phyloP scores from a whole-genome alignment of 2,329 filamentous ascomycete genomes.

The Thelonectria blattea region DNA sequence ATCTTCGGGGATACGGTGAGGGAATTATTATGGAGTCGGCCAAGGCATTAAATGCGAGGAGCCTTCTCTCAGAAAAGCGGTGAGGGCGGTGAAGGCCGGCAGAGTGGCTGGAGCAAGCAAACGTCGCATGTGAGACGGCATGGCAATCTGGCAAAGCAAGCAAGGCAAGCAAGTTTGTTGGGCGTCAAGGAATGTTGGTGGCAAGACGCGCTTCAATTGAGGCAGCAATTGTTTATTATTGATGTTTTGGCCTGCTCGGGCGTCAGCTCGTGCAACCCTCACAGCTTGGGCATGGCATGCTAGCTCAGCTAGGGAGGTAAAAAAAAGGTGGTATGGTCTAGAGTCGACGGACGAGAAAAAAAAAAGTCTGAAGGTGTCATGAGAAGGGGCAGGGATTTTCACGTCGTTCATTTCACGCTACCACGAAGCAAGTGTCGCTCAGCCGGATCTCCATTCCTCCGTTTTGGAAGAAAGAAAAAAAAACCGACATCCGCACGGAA shows the following conservation, averaged over 20 bases:
- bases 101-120: neutral
- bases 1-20: neutral
- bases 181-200: neutral
- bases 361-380: neutral
- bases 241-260: neutral
- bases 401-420: neutral
- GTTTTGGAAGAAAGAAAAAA: neutral
- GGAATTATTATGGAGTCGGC: neutral
- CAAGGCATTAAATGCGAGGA: neutral
- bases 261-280: neutral
- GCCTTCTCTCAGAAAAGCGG: neutral
- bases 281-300: neutral
- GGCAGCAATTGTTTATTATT: neutral
- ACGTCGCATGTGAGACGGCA: neutral
- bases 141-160: neutral
- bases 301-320: neutral
- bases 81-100: neutral
- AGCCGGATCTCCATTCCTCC: neutral
- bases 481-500: neutral
- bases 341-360: neutral
- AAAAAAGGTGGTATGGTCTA: neutral
- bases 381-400: neutral
- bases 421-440: neutral
- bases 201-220: neutral
- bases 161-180: neutral